phyloP scores from a whole-genome alignment of 768 basidiomycete genomes.

The Trametes cingulata region DNA sequence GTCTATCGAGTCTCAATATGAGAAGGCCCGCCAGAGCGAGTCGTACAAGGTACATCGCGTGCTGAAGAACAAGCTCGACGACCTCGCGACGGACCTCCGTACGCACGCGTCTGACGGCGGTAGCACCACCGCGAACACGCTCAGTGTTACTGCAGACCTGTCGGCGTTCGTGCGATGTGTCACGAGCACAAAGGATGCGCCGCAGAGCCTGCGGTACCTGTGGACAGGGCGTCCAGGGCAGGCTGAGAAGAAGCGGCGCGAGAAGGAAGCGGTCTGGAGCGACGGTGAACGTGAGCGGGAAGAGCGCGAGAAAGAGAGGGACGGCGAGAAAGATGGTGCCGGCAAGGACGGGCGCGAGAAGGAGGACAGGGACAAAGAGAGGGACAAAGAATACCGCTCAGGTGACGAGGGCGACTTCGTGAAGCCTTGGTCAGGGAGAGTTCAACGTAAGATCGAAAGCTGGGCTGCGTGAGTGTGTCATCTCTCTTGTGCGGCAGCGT shows the following conservation, averaged over 20 bases:
- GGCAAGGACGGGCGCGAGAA: constrained; percentile 38
- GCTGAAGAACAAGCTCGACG: constrained; percentile 61
- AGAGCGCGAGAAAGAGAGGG: constrained; percentile 39
- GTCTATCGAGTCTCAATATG: constrained; percentile 49
- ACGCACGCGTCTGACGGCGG: constrained; percentile 25
- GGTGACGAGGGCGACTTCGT: constrained; percentile 36
- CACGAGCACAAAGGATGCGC: constrained; percentile 37
- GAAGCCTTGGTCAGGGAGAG: constrained; percentile 42
- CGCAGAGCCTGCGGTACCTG: constrained; percentile 34
- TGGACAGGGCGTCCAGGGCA: constrained; percentile 38
- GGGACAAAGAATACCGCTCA: constrained; percentile 30
- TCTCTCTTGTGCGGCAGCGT: neutral
- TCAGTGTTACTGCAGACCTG: constrained; percentile 53
- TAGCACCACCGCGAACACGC: constrained; percentile 34
- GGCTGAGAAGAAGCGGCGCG: constrained; percentile 34
- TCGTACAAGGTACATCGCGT: constrained; percentile 63
- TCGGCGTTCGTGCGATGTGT: constrained; percentile 50
- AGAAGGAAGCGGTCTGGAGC: constrained; percentile 38
- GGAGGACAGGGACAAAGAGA: constrained; percentile 33
- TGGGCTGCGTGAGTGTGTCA: constrained; percentile 46
- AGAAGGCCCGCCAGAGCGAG: constrained; percentile 47
- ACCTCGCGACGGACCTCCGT: constrained; percentile 43
- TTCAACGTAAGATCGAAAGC: constrained; percentile 49
- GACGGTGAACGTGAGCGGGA: constrained; percentile 38
- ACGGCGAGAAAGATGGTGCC: constrained; percentile 35